Evolutionary conservation across 1,139 yeast species (phyloP).

Genomic region (Pneumocystis sp.): DNA sequence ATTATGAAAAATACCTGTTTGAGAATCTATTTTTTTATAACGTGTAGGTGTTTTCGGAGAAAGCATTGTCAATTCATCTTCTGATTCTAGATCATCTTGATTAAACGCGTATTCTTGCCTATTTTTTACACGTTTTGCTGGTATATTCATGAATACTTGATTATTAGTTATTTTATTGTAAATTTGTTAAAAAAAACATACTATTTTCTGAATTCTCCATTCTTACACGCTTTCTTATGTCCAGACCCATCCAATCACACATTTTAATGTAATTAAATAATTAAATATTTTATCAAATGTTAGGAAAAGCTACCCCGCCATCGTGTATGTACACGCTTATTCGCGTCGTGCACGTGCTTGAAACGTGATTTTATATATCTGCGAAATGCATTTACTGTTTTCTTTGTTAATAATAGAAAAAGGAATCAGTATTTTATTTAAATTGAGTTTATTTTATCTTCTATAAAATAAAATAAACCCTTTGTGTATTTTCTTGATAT

Average conservation of each 20-base stretch:
- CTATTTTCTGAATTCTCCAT: neutral
- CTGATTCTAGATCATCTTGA: neutral
- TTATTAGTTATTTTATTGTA: neutral
- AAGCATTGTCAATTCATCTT: neutral
- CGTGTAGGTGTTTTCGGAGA: neutral
- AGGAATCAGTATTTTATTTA: too few relatives aligned
- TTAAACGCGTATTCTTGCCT: neutral
- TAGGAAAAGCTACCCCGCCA: neutral
- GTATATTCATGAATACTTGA: neutral
- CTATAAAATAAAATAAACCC: neutral
- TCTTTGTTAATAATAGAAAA: neutral
- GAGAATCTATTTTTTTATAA: neutral
- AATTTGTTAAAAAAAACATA: neutral
- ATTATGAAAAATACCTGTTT: neutral
- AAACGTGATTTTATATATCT: neutral
- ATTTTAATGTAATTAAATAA: neutral
- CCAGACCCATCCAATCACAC: neutral
- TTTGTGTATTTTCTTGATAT: neutral
- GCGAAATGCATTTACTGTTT: neutral
- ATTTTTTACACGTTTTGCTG: neutral
- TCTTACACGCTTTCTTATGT: neutral
- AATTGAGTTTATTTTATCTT: too few relatives aligned
- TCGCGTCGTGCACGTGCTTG: neutral
- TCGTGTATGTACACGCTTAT: neutral
- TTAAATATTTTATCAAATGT: neutral